These are phyloP conservation scores for Gillenia trifoliata DNA, from an alignment of 306 rosid genomes.

Conservation along the genomic window DNA sequence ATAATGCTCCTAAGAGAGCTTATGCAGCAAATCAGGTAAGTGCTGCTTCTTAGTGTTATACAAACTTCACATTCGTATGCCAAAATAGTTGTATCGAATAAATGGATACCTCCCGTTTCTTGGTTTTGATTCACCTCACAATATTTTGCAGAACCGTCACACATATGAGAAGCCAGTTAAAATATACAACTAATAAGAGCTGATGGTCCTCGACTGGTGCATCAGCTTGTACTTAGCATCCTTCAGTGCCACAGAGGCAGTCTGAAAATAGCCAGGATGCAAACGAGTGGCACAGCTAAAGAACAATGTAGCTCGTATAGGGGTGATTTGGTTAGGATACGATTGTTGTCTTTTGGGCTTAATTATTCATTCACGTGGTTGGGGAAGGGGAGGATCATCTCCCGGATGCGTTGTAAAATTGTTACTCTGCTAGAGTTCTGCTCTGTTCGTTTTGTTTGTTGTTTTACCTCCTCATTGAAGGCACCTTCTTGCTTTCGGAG, in stretches of 20 bases:
- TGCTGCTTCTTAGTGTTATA: neutral
- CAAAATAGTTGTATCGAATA: neutral
- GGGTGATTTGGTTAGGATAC: conserved; percentile 11
- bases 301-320: conserved; percentile 18
- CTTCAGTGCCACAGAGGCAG: conserved; percentile 4
- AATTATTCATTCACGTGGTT: conserved; percentile 10
- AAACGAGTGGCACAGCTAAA: conserved; percentile 15
- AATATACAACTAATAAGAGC: conserved; percentile 55
- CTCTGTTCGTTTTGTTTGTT: neutral
- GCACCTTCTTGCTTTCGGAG: conserved; percentile 20
- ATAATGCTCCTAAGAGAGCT: conserved; percentile 67
- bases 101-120: neutral
- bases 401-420: conserved; percentile 18
- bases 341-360: conserved; percentile 14
- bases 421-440: conserved; percentile 7
- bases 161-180: conserved; percentile 74
- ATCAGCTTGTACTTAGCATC: conserved; percentile 16
- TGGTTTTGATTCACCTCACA: conserved; percentile 21
- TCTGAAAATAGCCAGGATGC: conserved; percentile 19
- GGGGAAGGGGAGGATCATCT: conserved; percentile 7
- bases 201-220: conserved; percentile 16
- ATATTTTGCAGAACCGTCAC: conserved; percentile 69
- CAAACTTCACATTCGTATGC: neutral
- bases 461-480: conserved; percentile 1
- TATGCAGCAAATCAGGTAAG: conserved; percentile 70